These are phyloP conservation scores for Lentinus brumalis DNA, from an alignment of 768 basidiomycete genomes.

Conservation along the genomic window DNA sequence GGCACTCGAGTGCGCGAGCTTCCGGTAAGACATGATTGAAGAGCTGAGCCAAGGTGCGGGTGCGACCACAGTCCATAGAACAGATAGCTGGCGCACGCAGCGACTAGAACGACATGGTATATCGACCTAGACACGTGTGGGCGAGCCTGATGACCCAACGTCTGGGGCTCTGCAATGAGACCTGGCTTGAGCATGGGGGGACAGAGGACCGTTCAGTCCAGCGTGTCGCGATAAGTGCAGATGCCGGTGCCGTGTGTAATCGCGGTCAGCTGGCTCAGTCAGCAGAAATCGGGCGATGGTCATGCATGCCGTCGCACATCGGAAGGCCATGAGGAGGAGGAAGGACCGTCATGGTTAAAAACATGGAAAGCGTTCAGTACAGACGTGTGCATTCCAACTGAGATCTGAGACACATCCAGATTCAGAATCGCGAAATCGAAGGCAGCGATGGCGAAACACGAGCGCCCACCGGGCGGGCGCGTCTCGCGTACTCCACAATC, in stretches of 20 bases:
- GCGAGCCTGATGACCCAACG: not conserved
- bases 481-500: too few species aligned
- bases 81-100: conserved; percentile 5
- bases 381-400: too few species aligned
- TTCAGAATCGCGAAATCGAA: not conserved
- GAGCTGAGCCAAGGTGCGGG: not conserved
- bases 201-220: not conserved
- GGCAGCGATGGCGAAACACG: not conserved
- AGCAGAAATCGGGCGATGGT: not conserved
- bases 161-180: conserved; percentile 6
- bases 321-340: too few species aligned
- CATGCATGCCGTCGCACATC: not conserved
- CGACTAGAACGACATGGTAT: not conserved
- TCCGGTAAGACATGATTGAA: not conserved
- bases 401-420: too few species aligned
- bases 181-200: conserved; percentile 12
- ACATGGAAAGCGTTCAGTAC: too few species aligned
- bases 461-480: not conserved
- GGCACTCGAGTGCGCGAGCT: conserved; percentile 17
- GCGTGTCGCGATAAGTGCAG: not conserved
- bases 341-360: too few species aligned
- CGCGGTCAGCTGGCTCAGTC: too few species aligned
- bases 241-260: not conserved
- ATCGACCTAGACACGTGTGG: not conserved
- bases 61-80: not conserved